Conservation (phyloP, 257 asterid species). For the Anisodus acutangulus region DNA sequence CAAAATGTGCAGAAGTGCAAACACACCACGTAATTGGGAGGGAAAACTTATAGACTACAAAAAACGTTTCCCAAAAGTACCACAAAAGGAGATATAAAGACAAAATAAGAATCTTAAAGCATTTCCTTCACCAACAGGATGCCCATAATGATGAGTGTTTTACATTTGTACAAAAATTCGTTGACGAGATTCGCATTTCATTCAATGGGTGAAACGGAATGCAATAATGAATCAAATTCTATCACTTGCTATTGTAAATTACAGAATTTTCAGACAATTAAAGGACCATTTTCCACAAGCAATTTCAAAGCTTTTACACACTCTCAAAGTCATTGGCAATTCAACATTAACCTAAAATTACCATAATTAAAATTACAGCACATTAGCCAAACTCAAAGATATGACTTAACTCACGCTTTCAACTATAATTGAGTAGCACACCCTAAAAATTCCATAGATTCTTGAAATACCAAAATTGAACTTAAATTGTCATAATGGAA, state of each 20-base stretch:
- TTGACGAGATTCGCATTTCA: background rate
- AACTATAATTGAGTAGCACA: constrained; percentile 4
- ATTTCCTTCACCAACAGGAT: background rate
- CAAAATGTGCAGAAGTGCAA: background rate
- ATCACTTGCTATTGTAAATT: background rate
- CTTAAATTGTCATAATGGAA: background rate
- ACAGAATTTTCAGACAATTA: background rate
- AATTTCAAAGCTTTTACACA: constrained; percentile 17
- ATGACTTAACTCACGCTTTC: constrained; percentile 19
- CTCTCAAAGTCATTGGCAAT: constrained; percentile 1
- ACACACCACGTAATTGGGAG: background rate
- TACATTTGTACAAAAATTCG: background rate
- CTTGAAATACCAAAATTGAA: background rate
- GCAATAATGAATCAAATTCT: constrained; percentile 10
- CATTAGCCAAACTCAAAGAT: background rate
- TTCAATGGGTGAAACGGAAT: constrained; percentile 14
- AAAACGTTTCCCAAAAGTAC: background rate
- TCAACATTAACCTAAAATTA: constrained; percentile 17
- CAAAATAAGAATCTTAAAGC: background rate
- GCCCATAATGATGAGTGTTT: background rate
- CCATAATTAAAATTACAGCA: background rate
- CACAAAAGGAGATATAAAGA: background rate
- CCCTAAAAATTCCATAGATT: constrained; percentile 7
- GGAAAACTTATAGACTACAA: background rate
- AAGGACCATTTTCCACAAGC: constrained; percentile 17